Evolutionary conservation across 1,284 basidiomycete genomes (phyloP), one percentile per base, ranked within the genome.

Genomic region (Leccinum fallax): DNA sequence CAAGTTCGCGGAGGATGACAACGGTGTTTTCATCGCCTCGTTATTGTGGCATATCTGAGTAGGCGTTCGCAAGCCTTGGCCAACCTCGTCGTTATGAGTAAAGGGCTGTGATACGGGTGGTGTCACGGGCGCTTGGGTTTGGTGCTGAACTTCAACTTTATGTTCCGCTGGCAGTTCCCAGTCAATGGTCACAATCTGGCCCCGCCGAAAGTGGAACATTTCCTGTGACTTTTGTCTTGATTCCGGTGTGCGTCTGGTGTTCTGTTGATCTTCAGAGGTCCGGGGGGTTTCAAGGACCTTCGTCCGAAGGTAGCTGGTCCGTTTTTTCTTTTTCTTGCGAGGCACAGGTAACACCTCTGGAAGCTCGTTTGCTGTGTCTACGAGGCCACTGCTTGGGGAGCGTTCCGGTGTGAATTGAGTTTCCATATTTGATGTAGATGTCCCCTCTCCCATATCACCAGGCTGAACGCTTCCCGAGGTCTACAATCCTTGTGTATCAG

Each of bases 141-240:
- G 24, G 24, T 30, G n/a, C 21, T 30, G 40, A 32, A 36, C n/a
- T 36, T 46, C 43, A 4, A 16, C 19, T 30, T 46, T 8, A 15
- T 13, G n/a, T 21, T 56, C 53, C 6, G n/a, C 16, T n/a, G 38
- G 38, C 8, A 28, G 21, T 8, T 38, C 48, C 11, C 40, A 8
- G 11, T 54, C 53, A 2, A 59, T 15, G 2, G 46, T 36, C 5
- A 73, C 71, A 0, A 74, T 55, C 54, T 64, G 61, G 0, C 71
- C 72, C 1, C 58, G 61, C 51, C 61, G 62, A 7, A 72, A 53
- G 24, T 69, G 64, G 16, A 64, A 63, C 46, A 40, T 69, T 11
- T 38, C n/a, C 7, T 26, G 32, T 0, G 54, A 5, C 3, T 13
- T 43, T 19, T 11, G 19, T 21, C 32, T 62, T 0, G 15, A 7